Base-by-base conservation (phyloP, 2,329 filamentous ascomycete genomes). In the Orbilia oligospora region DNA sequence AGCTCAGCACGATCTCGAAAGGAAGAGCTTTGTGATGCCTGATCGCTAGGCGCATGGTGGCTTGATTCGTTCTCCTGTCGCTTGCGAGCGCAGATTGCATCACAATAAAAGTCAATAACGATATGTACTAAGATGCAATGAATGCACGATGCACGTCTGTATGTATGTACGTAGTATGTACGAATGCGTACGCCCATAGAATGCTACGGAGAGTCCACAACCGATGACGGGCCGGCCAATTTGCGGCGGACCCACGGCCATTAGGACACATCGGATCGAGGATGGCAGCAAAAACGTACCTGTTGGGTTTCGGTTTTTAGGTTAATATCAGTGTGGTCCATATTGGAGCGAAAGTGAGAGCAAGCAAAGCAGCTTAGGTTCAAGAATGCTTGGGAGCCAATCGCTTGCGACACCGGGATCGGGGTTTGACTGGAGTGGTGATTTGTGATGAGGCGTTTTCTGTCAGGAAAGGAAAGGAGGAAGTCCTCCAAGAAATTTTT, bases 391-490 rank as follows among this genome's bases (percentile, higher is more conserved):
- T 61, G 55, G 46, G 20, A 70, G 58, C 72, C 72, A 76, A 76
- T 76, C 72, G 72, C 72, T 66, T 76, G 72, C 72, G 66, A 76
- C 65, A 63, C 72, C 72, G 65, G 71, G 72, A 61, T 68, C 55
- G 53, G 72, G 65, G 33, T 70, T 55, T 49, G 30, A 33, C 36
- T 63, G 12, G 64, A 72, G 49, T 36, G 41, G 55, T 66, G 49
- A 5, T 58, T n/a, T 27, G 48, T 67, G 61, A 14, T 72, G 69
- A 72, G 69, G 58, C 69, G 69, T 66, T 66, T 72, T 56, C 41
- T 36, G 41, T 64, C 46, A 56, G 46, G 58, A 65, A 30, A 24
- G 33, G 33, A 72, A 51, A 51, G 65, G 22, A 67, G 72, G 66
- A 68, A 58, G 66, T 66, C 69, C 66, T 71, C 72, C 66, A 49